Percentiles rank a stretch among this genome's conserved stretches.
Conservation (phyloP, 495 filamentous ascomycete species). For the Penicillium goetzii region DNA sequence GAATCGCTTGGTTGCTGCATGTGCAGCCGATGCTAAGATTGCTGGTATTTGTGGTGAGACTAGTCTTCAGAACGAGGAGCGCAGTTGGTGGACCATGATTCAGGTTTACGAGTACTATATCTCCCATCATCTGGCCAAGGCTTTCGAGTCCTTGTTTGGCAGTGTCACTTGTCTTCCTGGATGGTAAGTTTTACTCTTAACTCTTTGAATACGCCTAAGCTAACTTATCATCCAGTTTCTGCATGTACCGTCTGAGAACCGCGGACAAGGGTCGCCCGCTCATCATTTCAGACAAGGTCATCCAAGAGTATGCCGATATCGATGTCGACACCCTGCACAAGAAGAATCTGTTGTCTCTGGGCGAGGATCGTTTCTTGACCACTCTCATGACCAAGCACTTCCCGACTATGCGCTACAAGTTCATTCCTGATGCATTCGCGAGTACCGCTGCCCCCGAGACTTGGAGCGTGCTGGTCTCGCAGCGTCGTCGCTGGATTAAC, state of each 20-base stretch:
- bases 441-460: slow-evolving; percentile 90
- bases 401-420: slow-evolving; percentile 94
- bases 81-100: slow-evolving; percentile 99
- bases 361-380: slow-evolving; percentile 96
- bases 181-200: slow-evolving; percentile 66
- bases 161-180: slow-evolving; percentile 97
- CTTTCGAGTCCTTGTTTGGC: slow-evolving; percentile 93
- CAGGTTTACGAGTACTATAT: slow-evolving; percentile 99
- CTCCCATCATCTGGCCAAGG: slow-evolving; percentile 90
- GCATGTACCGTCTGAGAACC: slow-evolving; percentile 95
- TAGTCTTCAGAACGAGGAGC: slow-evolving; percentile 90
- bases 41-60: slow-evolving; percentile 98
- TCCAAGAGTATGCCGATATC: slow-evolving; percentile 85
- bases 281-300: slow-evolving; percentile 85
- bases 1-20: slow-evolving; percentile 89
- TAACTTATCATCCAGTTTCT: slow-evolving; percentile 71
- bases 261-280: slow-evolving; percentile 89
- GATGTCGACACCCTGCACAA: slow-evolving; percentile 95
- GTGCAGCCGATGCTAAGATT: slow-evolving; percentile 92
- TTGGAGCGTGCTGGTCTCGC: slow-evolving; percentile 90
- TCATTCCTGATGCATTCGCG: slow-evolving; percentile 89
- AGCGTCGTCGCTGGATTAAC: slow-evolving; percentile 98
- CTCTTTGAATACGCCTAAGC: slow-evolving; percentile 11
- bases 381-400: slow-evolving; percentile 98
- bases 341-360: slow-evolving; percentile 93